A percentile compares a stretch with the other conserved stretches of the same genome.
Conservation (phyloP, 805 yeast species). For the Wickerhamiella cacticola region DNA sequence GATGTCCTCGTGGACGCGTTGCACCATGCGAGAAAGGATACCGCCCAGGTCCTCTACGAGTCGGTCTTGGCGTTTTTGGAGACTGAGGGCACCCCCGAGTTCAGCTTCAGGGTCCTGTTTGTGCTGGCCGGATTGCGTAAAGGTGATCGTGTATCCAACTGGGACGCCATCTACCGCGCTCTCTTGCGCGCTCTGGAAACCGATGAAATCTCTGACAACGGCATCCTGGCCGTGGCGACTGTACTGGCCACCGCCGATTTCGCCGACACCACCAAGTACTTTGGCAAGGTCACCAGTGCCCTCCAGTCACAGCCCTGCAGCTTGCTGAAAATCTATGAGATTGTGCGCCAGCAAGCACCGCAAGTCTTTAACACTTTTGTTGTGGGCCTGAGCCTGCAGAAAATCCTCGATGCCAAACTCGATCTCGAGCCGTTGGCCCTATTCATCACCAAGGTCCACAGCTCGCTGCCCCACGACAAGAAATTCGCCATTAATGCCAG, state of each 20-base stretch:
- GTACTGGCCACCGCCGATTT: conserved; percentile 19
- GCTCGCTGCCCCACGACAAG: not conserved
- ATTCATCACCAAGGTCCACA: not conserved
- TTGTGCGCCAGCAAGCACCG: conserved; percentile 11
- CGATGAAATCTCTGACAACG: conserved; percentile 3
- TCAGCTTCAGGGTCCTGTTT: conserved; percentile 19
- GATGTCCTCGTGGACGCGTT: conserved; percentile 24
- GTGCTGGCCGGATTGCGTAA: conserved; percentile 28
- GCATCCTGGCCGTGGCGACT: conserved; percentile 17
- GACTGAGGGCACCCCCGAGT: too few species aligned
- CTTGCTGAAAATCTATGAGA: conserved; percentile 21
- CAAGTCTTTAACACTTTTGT: conserved; percentile 17
- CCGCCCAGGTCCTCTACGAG: conserved; percentile 25
- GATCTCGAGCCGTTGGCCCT: conserved; percentile 3
- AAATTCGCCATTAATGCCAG: not conserved
- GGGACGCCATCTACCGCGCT: conserved; percentile 21
- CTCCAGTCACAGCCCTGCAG: not conserved
- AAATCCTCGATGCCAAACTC: not conserved
- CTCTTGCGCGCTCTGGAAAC: not conserved
- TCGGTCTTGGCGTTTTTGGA: conserved; percentile 5
- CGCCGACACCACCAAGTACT: conserved; percentile 16
- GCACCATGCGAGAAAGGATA: conserved; percentile 27
- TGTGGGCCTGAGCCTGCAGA: conserved; percentile 9
- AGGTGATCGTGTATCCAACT: conserved; percentile 30
- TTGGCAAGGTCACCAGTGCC: conserved; percentile 6